These are phyloP conservation scores for Botrytis fragariae DNA, from an alignment of 2,329 filamentous ascomycete species.

Conservation along the genomic window DNA sequence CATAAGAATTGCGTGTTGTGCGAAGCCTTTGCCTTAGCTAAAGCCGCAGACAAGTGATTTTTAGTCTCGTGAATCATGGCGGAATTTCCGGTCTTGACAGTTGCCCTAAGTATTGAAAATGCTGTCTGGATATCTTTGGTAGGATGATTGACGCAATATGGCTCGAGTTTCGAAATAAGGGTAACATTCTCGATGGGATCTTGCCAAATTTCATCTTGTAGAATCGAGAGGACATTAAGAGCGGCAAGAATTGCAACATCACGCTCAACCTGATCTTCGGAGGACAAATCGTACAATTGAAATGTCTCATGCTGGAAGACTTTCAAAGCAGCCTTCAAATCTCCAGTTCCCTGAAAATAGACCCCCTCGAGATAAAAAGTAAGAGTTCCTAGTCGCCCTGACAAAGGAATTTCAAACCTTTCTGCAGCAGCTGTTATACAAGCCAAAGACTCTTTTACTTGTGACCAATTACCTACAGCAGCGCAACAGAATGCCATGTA, in stretches of 20 bases:
- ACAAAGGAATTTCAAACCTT: slow-evolving; percentile 29
- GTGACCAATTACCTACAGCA: slow-evolving; percentile 34
- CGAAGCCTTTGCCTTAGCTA: slow-evolving; percentile 66
- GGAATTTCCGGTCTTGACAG: slow-evolving; percentile 59
- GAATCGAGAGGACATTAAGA: slow-evolving; percentile 70
- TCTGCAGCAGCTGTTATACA: slow-evolving; percentile 28
- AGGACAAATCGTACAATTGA: slow-evolving; percentile 46
- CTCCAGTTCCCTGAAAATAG: slow-evolving; percentile 73
- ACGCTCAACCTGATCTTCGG: slow-evolving; percentile 50
- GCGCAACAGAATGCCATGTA: slow-evolving; percentile 38
- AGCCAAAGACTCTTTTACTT: slow-evolving; percentile 31
- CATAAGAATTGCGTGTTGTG: slow-evolving; percentile 78
- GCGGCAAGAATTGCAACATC: slow-evolving; percentile 65
- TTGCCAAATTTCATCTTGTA: slow-evolving; percentile 59
- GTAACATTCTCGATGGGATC: slow-evolving; percentile 57
- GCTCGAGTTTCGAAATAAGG: slow-evolving; percentile 64
- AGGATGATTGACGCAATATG: slow-evolving; percentile 64
- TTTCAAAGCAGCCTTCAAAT: slow-evolving; percentile 64
- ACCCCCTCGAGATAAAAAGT: slow-evolving; percentile 67
- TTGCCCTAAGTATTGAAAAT: slow-evolving; percentile 72
- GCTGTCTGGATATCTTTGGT: slow-evolving; percentile 76
- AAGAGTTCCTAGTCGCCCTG: slow-evolving; percentile 31
- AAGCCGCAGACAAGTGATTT: slow-evolving; percentile 69
- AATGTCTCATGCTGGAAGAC: slow-evolving; percentile 65
- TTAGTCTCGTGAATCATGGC: slow-evolving; percentile 75